phyloP scores from a whole-genome alignment of 78 protist genomes.

The Planoprotostelium fungivorum region DNA sequence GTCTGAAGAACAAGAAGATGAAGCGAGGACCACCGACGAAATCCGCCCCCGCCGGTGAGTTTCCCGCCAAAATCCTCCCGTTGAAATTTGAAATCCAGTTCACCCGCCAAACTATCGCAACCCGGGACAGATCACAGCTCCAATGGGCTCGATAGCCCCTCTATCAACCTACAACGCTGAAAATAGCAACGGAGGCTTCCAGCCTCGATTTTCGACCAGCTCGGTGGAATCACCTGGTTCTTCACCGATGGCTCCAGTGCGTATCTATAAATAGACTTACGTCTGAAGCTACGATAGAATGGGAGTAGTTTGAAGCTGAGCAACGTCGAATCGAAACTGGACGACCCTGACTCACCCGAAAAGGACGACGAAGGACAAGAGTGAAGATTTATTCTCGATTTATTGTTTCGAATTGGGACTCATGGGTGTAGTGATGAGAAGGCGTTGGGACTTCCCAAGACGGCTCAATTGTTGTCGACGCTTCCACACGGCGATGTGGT shows the following conservation, averaged over 20 bases:
- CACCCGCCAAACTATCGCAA: background rate
- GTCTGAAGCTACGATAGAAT: too few species aligned
- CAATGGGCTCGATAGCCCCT: background rate
- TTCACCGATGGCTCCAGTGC: background rate
- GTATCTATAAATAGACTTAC: too few species aligned
- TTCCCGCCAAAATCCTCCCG: too few species aligned
- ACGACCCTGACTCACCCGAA: background rate
- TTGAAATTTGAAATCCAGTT: too few species aligned
- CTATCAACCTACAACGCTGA: background rate
- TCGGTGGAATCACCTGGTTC: background rate
- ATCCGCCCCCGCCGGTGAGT: too few species aligned
- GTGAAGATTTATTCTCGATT: background rate
- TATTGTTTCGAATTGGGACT: background rate
- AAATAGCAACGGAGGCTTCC: background rate
- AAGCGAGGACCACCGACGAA: too few species aligned
- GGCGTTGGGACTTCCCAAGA: background rate
- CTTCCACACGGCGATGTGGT: background rate
- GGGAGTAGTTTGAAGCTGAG: too few species aligned
- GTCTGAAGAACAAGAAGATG: too few species aligned
- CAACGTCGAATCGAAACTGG: background rate
- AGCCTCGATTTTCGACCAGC: too few species aligned
- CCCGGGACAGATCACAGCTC: background rate
- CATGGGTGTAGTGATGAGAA: background rate
- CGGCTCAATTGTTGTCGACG: background rate
- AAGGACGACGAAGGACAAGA: background rate